Base-by-base conservation (phyloP, 768 basidiomycete genomes). In the Tulasnella sp. region DNA sequence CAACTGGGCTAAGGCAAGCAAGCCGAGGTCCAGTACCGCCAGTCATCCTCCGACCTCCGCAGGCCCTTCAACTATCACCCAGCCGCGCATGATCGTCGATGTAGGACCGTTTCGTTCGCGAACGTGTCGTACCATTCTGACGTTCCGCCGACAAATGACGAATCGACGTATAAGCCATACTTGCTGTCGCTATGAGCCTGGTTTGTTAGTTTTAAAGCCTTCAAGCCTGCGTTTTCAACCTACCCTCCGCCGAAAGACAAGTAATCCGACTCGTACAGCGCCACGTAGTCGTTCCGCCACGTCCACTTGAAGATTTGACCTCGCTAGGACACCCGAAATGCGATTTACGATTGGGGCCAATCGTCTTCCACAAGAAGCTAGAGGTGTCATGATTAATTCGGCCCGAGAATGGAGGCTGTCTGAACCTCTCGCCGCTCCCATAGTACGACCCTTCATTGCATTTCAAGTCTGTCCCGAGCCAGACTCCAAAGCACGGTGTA, bases 191-290 rank as follows among this genome's bases (percentile, higher is more conserved):
- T 95, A 82, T n/a, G 48, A 75, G 54, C 40, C 41, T 73, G 46
- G 77, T 44, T 37, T n/a, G 18, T 69, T 31, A 69, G 46, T 75
- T n/a, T 31, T 22, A n/a, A 7, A 2, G n/a, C 14, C 41, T 28
- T 24, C 48, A 81, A 78, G 40, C 18, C 16, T 76, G 28, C 40
- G n/a, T 48, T 24, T 42, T 54, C 37, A 18, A 89, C 93, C 80
- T 82, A 96, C 96, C 97, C 97, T 83, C 97, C 97, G 18, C 96
- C 97, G 84, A 97, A 95, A 0, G 95, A 95, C 81, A 98, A 88
- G 82, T 90, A 95, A 22, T 89, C 90, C 0, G 90, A 86, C 83
- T 97, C 94, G 85, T 95, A 96, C 9, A 97, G 88, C 31, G 94
- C 92, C 58, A 98, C 93, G 83, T 98, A 98, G 77, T 93, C 92